phyloP scores from a whole-genome alignment of 2,329 filamentous ascomycete species.

The Gliomastix tumulicola region DNA sequence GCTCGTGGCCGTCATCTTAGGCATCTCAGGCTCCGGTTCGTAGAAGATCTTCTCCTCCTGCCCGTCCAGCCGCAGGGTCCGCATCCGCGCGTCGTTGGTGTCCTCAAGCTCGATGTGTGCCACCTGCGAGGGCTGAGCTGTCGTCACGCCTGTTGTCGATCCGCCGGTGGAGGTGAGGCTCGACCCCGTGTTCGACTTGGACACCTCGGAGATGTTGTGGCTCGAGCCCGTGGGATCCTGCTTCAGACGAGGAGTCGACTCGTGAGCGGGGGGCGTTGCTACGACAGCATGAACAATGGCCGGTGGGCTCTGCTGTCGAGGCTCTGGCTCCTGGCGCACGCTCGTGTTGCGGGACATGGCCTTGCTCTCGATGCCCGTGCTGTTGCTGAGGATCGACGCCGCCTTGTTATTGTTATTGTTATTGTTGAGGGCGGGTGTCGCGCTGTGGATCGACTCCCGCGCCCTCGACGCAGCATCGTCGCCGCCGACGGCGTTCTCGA shows the following conservation, averaged over 20 bases:
- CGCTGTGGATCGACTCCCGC: too few relatives aligned
- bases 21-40: slow-evolving; percentile 28
- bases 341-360: too few relatives aligned
- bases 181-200: slow-evolving; percentile 1
- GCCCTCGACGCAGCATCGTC: too few relatives aligned
- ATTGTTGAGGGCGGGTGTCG: too few relatives aligned
- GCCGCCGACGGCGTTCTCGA: too few relatives aligned
- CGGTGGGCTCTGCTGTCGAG: too few relatives aligned
- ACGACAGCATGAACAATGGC: too few relatives aligned
- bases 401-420: too few relatives aligned
- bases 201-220: background rate
- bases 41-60: slow-evolving; percentile 49
- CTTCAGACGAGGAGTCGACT: slow-evolving; percentile 19
- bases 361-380: too few relatives aligned
- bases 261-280: too few relatives aligned
- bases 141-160: background rate
- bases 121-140: background rate
- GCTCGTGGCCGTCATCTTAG: slow-evolving; percentile 58
- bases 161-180: background rate
- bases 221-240: slow-evolving; percentile 2
- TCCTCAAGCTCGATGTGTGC: slow-evolving; percentile 27
- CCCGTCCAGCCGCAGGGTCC: slow-evolving; percentile 31
- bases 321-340: too few relatives aligned
- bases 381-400: too few relatives aligned
- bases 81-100: slow-evolving; percentile 35